Evolutionary conservation across 495 filamentous ascomycete genomes (phyloP), one percentile per base, ranked within the genome.

Genomic region (Penicillium simplicissimum): DNA sequence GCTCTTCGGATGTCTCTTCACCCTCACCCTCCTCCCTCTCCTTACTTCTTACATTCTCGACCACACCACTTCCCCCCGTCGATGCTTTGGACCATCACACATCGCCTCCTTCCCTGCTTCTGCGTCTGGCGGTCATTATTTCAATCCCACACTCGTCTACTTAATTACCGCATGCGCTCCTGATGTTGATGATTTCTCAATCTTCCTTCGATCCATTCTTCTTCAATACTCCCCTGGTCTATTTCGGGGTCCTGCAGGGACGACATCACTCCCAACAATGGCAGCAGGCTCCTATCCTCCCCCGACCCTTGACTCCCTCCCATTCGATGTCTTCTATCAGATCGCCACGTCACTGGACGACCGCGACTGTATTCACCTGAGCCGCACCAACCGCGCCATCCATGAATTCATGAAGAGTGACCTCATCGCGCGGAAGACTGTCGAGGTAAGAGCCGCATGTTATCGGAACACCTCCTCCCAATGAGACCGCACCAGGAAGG

Each of bases 281-380:
- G 43, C 53, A 38, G 35, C 62, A 36, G 33, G 57, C 40, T 53
- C 34, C 15, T 53, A 7, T 35, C 31, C 51, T 13, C 54, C 67
- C 45, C 64, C 55, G 51, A 72, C 66, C 55, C 61, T 82, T 54
- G 72, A 76, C 52, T 67, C 71, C 51, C 67, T 90, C 37, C 87
- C 88, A 4, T 88, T 87, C 69, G 88, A 90, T 74, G 76, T 89
- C 10, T 75, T 89, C 40, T 79, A 84, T 33, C 80, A 84, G 62
- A 82, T 90, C 49, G 79, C 74, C 4, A 74, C 65, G 13, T 73
- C 60, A 43, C 67, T 87, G 47, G 73, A 79, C 10, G 73, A 81
- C 57, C 62, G 70, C 52, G 79, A 81, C 56, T 75, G 65, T 31
- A 67, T 75, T 35, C 69, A 79, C 61, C 69, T 81, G 48, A 79